phyloP scores from a whole-genome alignment of 352 stramenopile species.

The Halophytophthora batemanensis region DNA sequence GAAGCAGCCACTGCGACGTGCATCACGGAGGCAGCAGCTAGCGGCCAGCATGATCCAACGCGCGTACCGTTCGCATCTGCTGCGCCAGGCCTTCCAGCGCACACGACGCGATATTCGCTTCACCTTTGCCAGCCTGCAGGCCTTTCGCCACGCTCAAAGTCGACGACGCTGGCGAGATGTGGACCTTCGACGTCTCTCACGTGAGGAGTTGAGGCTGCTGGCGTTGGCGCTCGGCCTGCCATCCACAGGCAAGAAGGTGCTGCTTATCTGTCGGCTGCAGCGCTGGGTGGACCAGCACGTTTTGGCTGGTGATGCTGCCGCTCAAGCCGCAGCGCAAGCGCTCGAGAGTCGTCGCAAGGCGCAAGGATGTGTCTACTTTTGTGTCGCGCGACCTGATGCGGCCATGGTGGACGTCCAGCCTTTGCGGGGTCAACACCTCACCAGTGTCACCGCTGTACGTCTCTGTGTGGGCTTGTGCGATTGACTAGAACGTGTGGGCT shows the following conservation, averaged over 20 bases:
- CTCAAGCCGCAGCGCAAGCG: constrained; percentile 48
- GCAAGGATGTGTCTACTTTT: constrained; percentile 70
- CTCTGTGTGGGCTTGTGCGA: neutral
- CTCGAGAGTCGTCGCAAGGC: constrained; percentile 54
- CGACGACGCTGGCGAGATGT: constrained; percentile 51
- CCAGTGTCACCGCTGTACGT: constrained; percentile 54
- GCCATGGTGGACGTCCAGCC: constrained; percentile 56
- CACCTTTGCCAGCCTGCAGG: constrained; percentile 49
- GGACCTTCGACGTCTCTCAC: constrained; percentile 54
- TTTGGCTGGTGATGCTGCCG: constrained; percentile 50
- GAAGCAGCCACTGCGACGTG: constrained; percentile 25
- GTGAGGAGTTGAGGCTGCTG: constrained; percentile 58
- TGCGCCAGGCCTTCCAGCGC: constrained; percentile 53
- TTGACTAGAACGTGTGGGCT: no score
- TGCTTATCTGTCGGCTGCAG: constrained; percentile 70
- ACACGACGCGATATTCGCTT: constrained; percentile 36
- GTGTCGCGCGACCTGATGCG: constrained; percentile 36
- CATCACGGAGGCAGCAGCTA: constrained; percentile 38
- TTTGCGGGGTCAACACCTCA: constrained; percentile 62
- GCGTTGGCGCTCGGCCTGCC: constrained; percentile 67
- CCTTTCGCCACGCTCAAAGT: constrained; percentile 51
- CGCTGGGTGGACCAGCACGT: constrained; percentile 73
- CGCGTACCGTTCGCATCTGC: constrained; percentile 52
- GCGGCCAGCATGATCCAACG: constrained; percentile 74
- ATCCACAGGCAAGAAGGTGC: constrained; percentile 73